Conservation (phyloP, 768 basidiomycete genomes). For the Rhizopogon vulgaris region DNA sequence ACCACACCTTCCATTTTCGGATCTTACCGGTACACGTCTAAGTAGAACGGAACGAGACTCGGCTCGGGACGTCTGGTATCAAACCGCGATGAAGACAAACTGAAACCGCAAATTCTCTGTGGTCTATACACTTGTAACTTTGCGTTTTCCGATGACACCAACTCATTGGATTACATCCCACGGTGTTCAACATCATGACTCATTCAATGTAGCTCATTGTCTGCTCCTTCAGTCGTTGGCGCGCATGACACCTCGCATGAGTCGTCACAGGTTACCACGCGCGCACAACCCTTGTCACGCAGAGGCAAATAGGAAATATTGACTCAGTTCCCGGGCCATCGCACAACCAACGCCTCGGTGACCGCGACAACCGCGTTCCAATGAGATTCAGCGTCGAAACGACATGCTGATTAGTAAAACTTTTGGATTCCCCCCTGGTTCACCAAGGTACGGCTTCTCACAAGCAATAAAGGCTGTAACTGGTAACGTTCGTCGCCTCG, state of each 20-base stretch:
- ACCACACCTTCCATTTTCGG: constrained; percentile 1
- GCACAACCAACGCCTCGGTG: neutral
- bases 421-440: neutral
- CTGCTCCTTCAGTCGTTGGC: neutral
- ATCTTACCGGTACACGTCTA: neutral
- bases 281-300: neutral
- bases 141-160: neutral
- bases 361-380: neutral
- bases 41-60: neutral
- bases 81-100: too few species aligned
- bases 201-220: neutral
- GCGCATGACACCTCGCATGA: neutral
- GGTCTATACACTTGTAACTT: neutral
- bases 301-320: too few species aligned
- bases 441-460: neutral
- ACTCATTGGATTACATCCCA: neutral
- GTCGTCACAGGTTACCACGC: neutral
- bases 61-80: too few species aligned
- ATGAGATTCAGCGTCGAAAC: neutral
- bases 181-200: neutral
- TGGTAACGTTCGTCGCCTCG: too few species aligned
- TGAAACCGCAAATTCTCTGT: neutral
- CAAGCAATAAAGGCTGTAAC: neutral
- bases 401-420: neutral
- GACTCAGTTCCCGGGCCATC: neutral